Percentiles rank a stretch among this genome's conserved stretches.
Conservation (phyloP, 306 rosid genomes). For the Cotoneaster glaucophyllus region DNA sequence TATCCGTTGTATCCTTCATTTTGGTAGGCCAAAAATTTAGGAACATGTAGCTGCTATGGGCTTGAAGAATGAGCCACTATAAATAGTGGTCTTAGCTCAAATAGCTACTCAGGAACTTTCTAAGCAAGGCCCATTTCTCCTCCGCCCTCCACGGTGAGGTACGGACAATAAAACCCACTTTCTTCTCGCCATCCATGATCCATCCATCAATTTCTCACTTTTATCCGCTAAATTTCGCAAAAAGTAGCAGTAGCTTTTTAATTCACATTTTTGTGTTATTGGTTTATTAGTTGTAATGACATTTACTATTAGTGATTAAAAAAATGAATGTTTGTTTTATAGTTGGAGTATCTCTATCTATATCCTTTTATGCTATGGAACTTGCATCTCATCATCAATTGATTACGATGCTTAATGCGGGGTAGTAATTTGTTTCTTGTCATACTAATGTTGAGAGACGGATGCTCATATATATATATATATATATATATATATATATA, state of each 20-base stretch:
- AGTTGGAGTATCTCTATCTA: too few species aligned
- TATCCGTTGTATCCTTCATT: not conserved
- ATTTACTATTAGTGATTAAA: too few species aligned
- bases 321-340: not conserved
- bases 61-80: not conserved
- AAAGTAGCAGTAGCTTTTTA: not conserved
- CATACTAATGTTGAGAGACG: too few species aligned
- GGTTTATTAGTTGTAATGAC: not conserved
- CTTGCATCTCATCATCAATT: not conserved
- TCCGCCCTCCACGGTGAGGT: too few species aligned
- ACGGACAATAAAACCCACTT: too few species aligned
- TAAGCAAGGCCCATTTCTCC: not conserved
- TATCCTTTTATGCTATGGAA: not conserved
- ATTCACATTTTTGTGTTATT: too few species aligned
- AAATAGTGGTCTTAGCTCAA: not conserved
- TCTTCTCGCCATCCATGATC: not conserved
- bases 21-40: not conserved
- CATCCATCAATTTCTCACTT: not conserved
- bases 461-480: too few species aligned
- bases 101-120: not conserved
- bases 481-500: too few species aligned
- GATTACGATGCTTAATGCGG: too few species aligned
- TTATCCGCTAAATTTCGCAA: not conserved
- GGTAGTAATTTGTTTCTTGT: too few species aligned
- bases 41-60: not conserved